Base-by-base conservation (phyloP, 169 alveolate genomes). In the Babesia ovis region DNA sequence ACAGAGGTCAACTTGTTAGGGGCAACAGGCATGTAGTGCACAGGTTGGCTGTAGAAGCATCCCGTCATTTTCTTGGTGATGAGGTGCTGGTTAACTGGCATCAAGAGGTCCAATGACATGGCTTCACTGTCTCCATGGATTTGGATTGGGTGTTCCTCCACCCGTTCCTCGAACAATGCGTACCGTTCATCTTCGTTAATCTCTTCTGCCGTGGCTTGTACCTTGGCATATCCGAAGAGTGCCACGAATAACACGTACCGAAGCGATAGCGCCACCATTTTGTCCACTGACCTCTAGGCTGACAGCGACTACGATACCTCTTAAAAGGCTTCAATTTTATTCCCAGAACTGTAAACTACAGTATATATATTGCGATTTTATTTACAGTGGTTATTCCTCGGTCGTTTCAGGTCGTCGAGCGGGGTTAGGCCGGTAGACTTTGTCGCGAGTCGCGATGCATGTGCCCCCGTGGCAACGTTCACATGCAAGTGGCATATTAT, bases 81-180 rank as follows among this genome's bases (percentile, higher is more conserved):
- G 32, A 32, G 45, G 50, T 3, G 20, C 27, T 6, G 1, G 67
- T 35, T 57, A n/a, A 32, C 67, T 20, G 67, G 67, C 31, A 1
- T 57, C 48, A 35, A 20, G 51, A 57, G 46, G 32, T 57, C 32
- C 34, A 57, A 20, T 8, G 45, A 34, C 67, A 57, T 57, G 50
- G 45, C 50, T 16, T 35, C 32, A 35, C 39, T 9, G 27, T 32
- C 50, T 4, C 67, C 67, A 39, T 57, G 51, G 11, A 32, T 16
- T 48, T 57, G 67, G 67, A 31, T n/a, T 23, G 9, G 16, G 9
- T 0, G 23, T 48, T 57, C 67, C 46, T 39, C 46, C 46, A 39
- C 8, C 46, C 8, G 14, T 14, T 39, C 46, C 8, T 39, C 46
- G 14, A 9, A 39, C 14, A 14, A 14, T 39, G 8, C 46, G n/a